Evolutionary conservation across 2,329 filamentous ascomycete species (phyloP), one percentile per base, ranked within the genome.

Genomic region (Colletotrichum godetiae): DNA sequence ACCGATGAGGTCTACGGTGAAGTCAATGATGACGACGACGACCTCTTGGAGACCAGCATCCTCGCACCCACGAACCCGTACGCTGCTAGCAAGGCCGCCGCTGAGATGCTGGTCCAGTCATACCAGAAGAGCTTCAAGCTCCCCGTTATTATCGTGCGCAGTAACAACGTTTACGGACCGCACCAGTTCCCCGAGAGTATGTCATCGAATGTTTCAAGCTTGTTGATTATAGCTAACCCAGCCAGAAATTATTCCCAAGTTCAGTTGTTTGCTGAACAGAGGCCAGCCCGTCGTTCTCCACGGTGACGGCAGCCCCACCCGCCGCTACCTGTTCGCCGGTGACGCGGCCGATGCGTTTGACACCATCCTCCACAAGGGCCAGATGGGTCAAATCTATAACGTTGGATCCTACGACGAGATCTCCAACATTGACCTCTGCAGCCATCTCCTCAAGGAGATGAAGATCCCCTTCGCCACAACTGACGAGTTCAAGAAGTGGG

Each of bases 1-100:
- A 96, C 94, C 1, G 94, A 97, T 80, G 94, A 96, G 84, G 94
- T 96, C 1, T 96, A 96, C 77, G 94, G 94, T 55, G 94, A 96
- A 80, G 92, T 94, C 72, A 90, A 90, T 72, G 90, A 92, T 64
- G 92, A 91, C 46, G 91, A 91, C 4, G 92, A 93, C 73, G 93
- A 94, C 78, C 82, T 94, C 75, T 85, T 92, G 55, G 94, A 95
- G 83, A 90, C 90, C 19, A 94, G 92, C 82, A 90, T 94, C 76
- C 86, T 96, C 42, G 91, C 92, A 1, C 94, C 94, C 0, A 95
- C 94, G 24, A 97, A 96, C 78, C 94, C 94, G 15, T 95, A 95
- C 77, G 92, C 93, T 11, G 93, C 93, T 24, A 93, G 91, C 83
- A 95, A 95, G 82, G 93, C 93, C 3, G 93, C 93, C 1, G 93